Conservation (phyloP, 495 filamentous ascomycete species). For the Aspergillus haitiensis region DNA sequence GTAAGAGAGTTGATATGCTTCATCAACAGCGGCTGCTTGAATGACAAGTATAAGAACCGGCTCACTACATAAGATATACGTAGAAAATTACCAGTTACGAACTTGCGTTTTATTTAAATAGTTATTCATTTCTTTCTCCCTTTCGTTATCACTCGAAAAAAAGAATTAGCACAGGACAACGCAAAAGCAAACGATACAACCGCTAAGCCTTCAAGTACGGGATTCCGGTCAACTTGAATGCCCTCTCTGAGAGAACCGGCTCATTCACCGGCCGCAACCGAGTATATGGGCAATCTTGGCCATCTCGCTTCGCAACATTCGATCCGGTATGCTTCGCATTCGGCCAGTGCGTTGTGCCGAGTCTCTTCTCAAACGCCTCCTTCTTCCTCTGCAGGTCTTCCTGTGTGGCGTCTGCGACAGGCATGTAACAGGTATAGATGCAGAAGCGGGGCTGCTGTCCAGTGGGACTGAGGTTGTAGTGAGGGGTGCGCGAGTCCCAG, state of each 20-base stretch:
- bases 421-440: constrained; percentile 41
- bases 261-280: not conserved
- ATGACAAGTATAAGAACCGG: no score
- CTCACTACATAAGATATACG: no score
- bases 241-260: not conserved
- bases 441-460: constrained; percentile 24
- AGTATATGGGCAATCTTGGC: not conserved
- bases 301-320: not conserved
- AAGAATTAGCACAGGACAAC: no score
- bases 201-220: no score
- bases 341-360: constrained; percentile 36
- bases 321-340: constrained; percentile 35
- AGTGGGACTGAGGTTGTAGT: constrained; percentile 37
- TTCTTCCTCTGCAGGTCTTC: constrained; percentile 36
- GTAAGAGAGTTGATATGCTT: no score
- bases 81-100: no score
- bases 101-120: no score
- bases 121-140: no score
- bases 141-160: no score
- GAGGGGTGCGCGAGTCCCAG: constrained; percentile 42
- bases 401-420: constrained; percentile 34
- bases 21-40: no score
- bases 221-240: constrained; percentile 11
- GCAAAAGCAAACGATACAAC: no score
- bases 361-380: constrained; percentile 33